Evolutionary conservation across 805 yeast species (phyloP).

Genomic region (Phaffomyces opuntiae): DNA sequence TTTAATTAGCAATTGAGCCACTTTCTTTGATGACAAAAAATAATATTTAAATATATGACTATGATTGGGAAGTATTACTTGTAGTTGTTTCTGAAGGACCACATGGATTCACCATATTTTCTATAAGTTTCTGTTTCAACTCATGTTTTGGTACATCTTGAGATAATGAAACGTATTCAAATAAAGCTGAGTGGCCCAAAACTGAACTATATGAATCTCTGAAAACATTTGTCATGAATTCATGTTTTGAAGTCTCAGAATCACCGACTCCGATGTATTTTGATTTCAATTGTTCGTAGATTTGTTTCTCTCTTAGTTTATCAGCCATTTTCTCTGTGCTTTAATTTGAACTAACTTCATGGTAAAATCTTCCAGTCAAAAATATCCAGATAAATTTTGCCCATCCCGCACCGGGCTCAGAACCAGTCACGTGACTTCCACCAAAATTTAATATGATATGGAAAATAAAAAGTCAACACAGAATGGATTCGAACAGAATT

Average conservation of each 20-base stretch:
- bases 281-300: conserved; percentile 46
- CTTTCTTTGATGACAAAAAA: background rate
- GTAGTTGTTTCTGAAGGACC: conserved; percentile 12
- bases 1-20: conserved; percentile 21
- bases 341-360: too few species aligned
- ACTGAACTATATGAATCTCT: conserved; percentile 60
- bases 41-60: background rate
- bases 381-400: too few species aligned
- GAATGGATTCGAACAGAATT: too few species aligned
- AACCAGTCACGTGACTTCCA: too few species aligned
- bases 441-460: too few species aligned
- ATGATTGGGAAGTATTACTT: conserved; percentile 10
- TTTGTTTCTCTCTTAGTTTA: conserved; percentile 51
- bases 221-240: conserved; percentile 62
- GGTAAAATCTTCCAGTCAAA: too few species aligned
- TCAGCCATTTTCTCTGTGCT: conserved; percentile 43
- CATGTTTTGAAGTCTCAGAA: conserved; percentile 59
- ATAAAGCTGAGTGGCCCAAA: conserved; percentile 48
- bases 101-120: conserved; percentile 33
- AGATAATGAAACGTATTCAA: conserved; percentile 49
- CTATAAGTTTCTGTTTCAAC: conserved; percentile 28
- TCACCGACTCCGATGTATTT: conserved; percentile 73
- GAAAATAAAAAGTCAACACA: too few species aligned
- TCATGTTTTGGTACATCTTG: conserved; percentile 36
- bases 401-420: too few species aligned